Conservation (phyloP, 352 stramenopile species). For the Elongisporangium undulatum region DNA sequence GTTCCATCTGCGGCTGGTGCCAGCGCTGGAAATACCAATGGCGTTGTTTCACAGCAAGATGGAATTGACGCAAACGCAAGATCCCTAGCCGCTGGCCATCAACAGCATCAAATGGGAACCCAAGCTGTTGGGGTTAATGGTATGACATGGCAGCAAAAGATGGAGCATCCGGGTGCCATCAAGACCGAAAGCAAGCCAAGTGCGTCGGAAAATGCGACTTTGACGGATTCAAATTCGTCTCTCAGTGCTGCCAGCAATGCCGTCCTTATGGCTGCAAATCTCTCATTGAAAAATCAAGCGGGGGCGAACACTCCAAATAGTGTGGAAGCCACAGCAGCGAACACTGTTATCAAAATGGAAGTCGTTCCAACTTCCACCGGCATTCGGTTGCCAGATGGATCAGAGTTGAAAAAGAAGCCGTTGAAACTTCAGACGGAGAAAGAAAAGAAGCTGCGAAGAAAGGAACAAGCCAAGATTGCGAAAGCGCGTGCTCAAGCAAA, state of each 20-base stretch:
- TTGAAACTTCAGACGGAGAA: conserved; percentile 80
- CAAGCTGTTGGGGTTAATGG: conserved; percentile 5
- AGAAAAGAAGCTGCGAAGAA: conserved; percentile 81
- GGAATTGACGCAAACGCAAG: conserved; percentile 2
- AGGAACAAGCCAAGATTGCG: conserved; percentile 77
- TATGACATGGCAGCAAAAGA: conserved; percentile 2
- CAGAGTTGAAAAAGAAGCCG: conserved; percentile 69
- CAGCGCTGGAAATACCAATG: conserved; percentile 25
- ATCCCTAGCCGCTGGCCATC: not conserved
- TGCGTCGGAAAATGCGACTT: not conserved
- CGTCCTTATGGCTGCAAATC: conserved; percentile 2
- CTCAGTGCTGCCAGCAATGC: conserved; percentile 2
- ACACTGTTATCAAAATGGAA: not conserved
- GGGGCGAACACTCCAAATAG: conserved; percentile 3
- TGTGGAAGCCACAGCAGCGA: not conserved
- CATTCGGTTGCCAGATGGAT: not conserved
- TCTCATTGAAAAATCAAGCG: not conserved
- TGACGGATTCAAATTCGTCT: not conserved
- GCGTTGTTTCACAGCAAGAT: not conserved
- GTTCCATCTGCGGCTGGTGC: conserved; percentile 10
- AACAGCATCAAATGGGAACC: conserved; percentile 12
- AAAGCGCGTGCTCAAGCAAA: conserved; percentile 76
- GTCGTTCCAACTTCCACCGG: not conserved
- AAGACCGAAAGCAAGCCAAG: conserved; percentile 12
- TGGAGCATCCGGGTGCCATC: conserved; percentile 5